Conservation (phyloP, 208 protist genomes). For the Wallacemonas sp. region DNA sequence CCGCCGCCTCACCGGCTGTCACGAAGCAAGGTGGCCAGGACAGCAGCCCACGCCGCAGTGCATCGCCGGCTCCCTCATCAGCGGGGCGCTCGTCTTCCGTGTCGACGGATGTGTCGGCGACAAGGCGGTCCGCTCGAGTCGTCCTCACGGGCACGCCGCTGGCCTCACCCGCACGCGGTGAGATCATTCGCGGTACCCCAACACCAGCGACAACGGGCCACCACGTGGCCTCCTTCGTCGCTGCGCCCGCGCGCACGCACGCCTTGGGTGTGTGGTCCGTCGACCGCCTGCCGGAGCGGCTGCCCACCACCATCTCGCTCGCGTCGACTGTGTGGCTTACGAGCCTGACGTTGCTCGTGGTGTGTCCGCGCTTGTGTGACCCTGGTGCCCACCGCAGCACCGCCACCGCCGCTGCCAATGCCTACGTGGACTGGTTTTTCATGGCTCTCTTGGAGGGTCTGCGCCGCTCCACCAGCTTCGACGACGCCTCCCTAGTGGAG, state of each 20-base stretch:
- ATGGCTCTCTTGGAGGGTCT: neutral
- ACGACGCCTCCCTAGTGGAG: neutral
- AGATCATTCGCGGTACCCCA: neutral
- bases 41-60: too few relatives aligned
- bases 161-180: too few relatives aligned
- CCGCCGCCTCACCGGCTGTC: too few relatives aligned
- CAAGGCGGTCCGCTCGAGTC: too few relatives aligned
- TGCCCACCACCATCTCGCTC: neutral
- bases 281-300: neutral
- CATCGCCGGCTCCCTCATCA: too few relatives aligned
- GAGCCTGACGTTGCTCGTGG: neutral
- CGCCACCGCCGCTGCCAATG: neutral
- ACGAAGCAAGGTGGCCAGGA: too few relatives aligned
- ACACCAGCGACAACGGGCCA: neutral
- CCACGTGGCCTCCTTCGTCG: too few relatives aligned
- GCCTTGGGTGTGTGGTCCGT: neutral
- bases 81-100: too few relatives aligned
- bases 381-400: neutral
- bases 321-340: neutral
- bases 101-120: too few relatives aligned
- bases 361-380: neutral
- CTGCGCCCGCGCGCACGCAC: too few relatives aligned
- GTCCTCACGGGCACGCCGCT: too few relatives aligned
- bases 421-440: conserved; percentile 2
- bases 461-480: neutral